phyloP scores from a whole-genome alignment of 257 asterid species.

The Cruciata laevipes region DNA sequence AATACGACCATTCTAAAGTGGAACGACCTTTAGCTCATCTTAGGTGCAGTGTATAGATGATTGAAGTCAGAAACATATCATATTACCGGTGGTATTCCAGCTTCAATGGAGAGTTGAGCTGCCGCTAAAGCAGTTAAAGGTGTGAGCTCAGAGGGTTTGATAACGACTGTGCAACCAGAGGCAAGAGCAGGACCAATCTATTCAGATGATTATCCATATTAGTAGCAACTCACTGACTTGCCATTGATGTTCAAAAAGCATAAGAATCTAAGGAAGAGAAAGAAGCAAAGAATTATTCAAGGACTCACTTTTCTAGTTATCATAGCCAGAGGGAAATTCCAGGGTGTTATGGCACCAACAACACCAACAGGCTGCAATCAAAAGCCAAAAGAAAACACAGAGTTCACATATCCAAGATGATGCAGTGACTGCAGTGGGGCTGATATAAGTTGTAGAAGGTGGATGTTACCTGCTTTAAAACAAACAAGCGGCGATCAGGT shows the following conservation, averaged over 20 bases:
- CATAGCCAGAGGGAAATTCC: constrained; percentile 99
- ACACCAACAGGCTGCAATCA: constrained; percentile 90
- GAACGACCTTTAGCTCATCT: neutral
- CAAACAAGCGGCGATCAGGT: constrained; percentile 89
- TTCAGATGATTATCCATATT: constrained; percentile 15
- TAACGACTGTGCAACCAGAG: constrained; percentile 88
- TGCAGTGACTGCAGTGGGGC: neutral
- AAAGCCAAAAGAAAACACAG: neutral
- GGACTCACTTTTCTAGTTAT: constrained; percentile 78
- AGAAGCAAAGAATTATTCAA: constrained; percentile 4
- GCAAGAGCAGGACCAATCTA: constrained; percentile 99
- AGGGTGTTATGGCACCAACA: constrained; percentile 93
- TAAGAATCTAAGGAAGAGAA: neutral
- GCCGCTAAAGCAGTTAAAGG: constrained; percentile 98
- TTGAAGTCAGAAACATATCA: constrained; percentile 13
- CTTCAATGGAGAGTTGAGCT: constrained; percentile 91
- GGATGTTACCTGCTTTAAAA: constrained; percentile 69
- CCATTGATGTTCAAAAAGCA: neutral
- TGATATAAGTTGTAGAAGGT: neutral
- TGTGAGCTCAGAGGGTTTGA: constrained; percentile 90
- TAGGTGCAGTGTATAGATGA: neutral
- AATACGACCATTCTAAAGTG: neutral
- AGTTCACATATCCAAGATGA: constrained; percentile 8
- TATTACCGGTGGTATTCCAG: constrained; percentile 93
- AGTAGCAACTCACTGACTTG: neutral